Evolutionary conservation across 768 basidiomycete species (phyloP).

Genomic region (Podaxis sp.): DNA sequence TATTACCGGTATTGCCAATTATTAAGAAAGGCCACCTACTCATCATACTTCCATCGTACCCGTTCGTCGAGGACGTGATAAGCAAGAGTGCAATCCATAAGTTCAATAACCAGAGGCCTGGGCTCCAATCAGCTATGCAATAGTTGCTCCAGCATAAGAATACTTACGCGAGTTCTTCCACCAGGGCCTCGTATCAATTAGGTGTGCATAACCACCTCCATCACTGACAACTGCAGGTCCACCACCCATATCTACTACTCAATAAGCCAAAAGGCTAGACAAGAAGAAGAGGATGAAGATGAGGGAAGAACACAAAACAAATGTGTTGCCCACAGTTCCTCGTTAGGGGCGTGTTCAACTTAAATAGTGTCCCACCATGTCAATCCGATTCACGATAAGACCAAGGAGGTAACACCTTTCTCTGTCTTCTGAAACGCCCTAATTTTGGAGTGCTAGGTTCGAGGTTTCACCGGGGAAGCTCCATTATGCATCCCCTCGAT

Average conservation of each 20-base stretch:
- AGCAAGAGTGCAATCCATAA: conserved; percentile 60
- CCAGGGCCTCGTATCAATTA: conserved; percentile 55
- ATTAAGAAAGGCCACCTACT: conserved; percentile 27
- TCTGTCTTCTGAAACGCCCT: background rate
- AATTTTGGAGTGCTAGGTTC: background rate
- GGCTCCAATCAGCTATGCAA: background rate
- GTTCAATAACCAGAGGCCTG: conserved; percentile 50
- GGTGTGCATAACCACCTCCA: conserved; percentile 38
- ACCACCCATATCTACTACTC: conserved; percentile 39
- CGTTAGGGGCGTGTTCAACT: background rate
- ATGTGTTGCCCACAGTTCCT: background rate
- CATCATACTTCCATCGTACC: conserved; percentile 65
- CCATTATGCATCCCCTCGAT: background rate
- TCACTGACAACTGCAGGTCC: conserved; percentile 37
- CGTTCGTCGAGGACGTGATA: conserved; percentile 62
- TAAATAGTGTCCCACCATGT: background rate
- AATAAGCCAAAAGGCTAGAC: background rate
- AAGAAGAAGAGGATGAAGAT: background rate
- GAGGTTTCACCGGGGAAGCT: background rate
- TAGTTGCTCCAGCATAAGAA: too few relatives aligned
- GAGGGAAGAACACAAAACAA: background rate
- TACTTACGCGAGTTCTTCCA: conserved; percentile 55
- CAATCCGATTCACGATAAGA: background rate
- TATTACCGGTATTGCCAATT: background rate
- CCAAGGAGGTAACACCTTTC: background rate